phyloP scores from a whole-genome alignment of 2,329 filamentous ascomycete species.

The Falciphora oryzae region DNA sequence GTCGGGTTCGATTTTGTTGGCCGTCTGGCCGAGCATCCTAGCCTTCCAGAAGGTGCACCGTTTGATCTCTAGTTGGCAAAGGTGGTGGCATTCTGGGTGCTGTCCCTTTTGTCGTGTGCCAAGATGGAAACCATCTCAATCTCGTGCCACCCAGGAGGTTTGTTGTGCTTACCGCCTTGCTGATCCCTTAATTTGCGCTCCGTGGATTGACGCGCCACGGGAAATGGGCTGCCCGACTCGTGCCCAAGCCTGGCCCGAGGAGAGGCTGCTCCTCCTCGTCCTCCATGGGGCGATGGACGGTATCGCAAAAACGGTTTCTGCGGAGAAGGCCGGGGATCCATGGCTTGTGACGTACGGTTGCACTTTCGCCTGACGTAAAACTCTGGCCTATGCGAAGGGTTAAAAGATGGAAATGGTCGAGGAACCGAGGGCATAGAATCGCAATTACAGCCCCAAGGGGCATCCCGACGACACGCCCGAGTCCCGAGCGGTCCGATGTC shows the following conservation, averaged over 20 bases:
- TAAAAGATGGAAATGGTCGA: not conserved
- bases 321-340: not conserved
- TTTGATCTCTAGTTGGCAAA: not conserved
- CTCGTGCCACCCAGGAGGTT: not conserved
- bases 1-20: not conserved
- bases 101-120: too few relatives aligned
- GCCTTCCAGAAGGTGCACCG: not conserved
- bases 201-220: not conserved
- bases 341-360: not conserved
- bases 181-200: not conserved
- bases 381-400: not conserved
- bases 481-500: not conserved
- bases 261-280: too few relatives aligned
- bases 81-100: too few relatives aligned
- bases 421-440: too few relatives aligned
- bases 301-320: not conserved
- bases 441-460: not conserved
- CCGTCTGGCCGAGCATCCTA: too few relatives aligned
- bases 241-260: too few relatives aligned
- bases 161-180: constrained; percentile 16
- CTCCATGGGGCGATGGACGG: not conserved
- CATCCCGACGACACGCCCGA: not conserved
- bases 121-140: not conserved
- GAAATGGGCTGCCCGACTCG: not conserved
- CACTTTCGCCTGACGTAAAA: not conserved